phyloP scores from a whole-genome alignment of 108 stramenopile genomes.

The Fistulifera pelliculosa region DNA sequence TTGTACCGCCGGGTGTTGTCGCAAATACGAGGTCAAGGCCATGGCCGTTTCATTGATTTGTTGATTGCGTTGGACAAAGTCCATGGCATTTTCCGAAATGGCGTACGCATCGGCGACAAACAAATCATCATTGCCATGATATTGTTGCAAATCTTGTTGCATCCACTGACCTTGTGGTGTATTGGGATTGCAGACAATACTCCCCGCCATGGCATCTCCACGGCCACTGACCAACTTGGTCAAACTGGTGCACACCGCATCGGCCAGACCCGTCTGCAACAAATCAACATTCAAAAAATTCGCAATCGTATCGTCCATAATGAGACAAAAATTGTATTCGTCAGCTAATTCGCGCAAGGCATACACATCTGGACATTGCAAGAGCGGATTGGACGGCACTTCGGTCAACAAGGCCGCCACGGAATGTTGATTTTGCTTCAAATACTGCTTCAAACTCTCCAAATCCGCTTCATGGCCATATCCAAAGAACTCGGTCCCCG shows the following conservation, averaged over 20 bases:
- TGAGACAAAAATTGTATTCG: constrained; percentile 38
- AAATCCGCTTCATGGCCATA: constrained; percentile 45
- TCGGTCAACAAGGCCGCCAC: constrained; percentile 53
- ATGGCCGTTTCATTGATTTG: constrained; percentile 50
- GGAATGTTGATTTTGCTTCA: constrained; percentile 9
- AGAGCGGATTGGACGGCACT: constrained; percentile 62
- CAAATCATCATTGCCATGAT: constrained; percentile 27
- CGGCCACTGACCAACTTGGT: constrained; percentile 64
- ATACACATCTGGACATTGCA: constrained; percentile 51
- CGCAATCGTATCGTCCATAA: constrained; percentile 72
- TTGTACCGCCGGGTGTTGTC: constrained; percentile 36
- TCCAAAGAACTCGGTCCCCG: constrained; percentile 56
- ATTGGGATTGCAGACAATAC: constrained; percentile 35
- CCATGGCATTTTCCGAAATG: constrained; percentile 27
- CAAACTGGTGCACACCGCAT: constrained; percentile 51
- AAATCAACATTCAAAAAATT: constrained; percentile 60
- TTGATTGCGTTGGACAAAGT: constrained; percentile 41
- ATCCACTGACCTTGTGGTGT: constrained; percentile 44
- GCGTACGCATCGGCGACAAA: constrained; percentile 36
- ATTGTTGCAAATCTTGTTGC: constrained; percentile 33
- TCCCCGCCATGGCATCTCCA: constrained; percentile 67
- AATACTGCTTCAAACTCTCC: constrained; percentile 23
- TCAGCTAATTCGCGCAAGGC: constrained; percentile 36
- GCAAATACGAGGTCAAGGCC: constrained; percentile 34
- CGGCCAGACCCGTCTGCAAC: constrained; percentile 41